Base-by-base conservation (phyloP, 2,329 filamentous ascomycete genomes). In the Rosellinia necatrix region DNA sequence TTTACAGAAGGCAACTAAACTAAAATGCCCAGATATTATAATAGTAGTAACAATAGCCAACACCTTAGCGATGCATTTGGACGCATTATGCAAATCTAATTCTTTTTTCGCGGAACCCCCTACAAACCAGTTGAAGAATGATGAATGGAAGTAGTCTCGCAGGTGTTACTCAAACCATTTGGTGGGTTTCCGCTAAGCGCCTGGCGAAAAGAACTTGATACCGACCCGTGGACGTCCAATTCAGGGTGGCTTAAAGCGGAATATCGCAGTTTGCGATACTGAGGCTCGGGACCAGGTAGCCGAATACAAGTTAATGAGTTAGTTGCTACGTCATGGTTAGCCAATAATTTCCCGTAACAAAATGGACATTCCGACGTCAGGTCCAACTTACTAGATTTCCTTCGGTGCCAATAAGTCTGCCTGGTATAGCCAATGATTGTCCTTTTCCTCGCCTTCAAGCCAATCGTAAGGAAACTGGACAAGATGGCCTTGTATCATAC, bases 391-490 rank as follows among this genome's bases (percentile, higher is more conserved):
- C 90, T 99, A 99, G 68, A 99, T 97, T 76, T 97, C 92, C 75
- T 99, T 80, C 53, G 94, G 94, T 66, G 94, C 96, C 71, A 99
- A 88, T 73, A 96, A 89, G 73, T 99, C 94, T 53, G 97, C 91
- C 70, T 93, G 91, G 75, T 96, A 97, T 60, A 97, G 83, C 94
- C 94, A 99, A 70, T 97, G 96, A 53, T 92, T 91, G 63, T 91
- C 92, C 68, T 87, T 85, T 77, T 97, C 94, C 75, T 97, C 94
- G 53, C 88, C 89, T 66, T 89, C 84, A 50, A 96, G 83, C 92
- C 96, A 99, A 68, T 99, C 91, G 73, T 97, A 96, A 5, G 94
- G 94, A 79, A 96, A 99, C 61, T 91, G 78, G 22, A 99, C 92
- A 49, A 99, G 73, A 70, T 92, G 87, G 1, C 94, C 94, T 72